Evolutionary conservation across 2,329 filamentous ascomycete genomes (phyloP), one percentile per base, ranked within the genome.

Genomic region (Huntiella bhutanensis): DNA sequence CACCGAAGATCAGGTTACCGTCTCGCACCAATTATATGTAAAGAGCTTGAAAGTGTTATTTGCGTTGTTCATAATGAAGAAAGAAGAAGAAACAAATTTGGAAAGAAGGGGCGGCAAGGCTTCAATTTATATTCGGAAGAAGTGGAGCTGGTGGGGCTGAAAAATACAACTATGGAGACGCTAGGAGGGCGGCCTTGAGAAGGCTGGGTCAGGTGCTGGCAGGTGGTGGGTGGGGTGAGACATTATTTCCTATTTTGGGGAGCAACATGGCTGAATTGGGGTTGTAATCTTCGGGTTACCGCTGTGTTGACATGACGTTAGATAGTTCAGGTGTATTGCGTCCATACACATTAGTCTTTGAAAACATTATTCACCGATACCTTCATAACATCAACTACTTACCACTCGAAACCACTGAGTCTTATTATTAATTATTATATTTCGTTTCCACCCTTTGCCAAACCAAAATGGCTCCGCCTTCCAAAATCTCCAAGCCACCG

Each of bases 51-150:
- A 67, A 58, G 64, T 66, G 53, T 51, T 58, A 54, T 64, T 66
- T 67, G 64, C 64, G 64, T 67, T 67, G 64, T 67, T 66, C 63
- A 65, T 59, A 54, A 53, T 56, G 56, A 57, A 56, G 53, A 51
- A 57, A 53, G 54, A 48, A 45, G 35, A 56, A 53, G 52, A 53
- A 48, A 54, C 56, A 52, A 54, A 53, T 52, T 49, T 22, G 5
- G 12, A 37, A 28, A 45, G 15, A 22, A 19, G 13, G n/a, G 34
- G 34, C 43, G 34, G 43, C 17, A 11, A n/a, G 15, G 16, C 16
- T 36, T 19, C 32, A 15, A n/a, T 45, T 38, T 32, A 32, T 34
- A 13, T 15, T 37, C 17, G 5, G 12, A 33, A 32, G 22, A n/a
- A 17, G 38, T 16, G 40, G 40, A 36, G 34, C 6, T 13, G 12